Evolutionary conservation across 345 rosid species (phyloP), one percentile per base, ranked within the genome.

Genomic region (Pseudoturritis turrita): DNA sequence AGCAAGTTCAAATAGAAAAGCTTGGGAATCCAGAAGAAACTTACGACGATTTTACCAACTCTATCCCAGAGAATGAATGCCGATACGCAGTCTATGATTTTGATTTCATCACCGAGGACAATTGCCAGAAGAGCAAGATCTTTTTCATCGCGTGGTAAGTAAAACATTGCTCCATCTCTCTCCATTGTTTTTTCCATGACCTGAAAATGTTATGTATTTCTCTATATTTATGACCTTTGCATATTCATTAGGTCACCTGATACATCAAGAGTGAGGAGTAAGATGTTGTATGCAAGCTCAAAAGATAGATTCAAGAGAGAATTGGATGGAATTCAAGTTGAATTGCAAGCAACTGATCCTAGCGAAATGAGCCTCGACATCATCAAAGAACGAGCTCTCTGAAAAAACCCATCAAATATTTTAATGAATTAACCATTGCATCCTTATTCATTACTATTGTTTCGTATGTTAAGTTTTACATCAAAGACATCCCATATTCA

Each of bases 271-370:
- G 89, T 86, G 40, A 43, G 93, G 78, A 86, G 89, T 62, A 89
- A 89, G 78, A 89, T 89, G 96, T 66, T 89, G 70, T 89, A 89
- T 52, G 96, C 92, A 3, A 89, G 96, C 77, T 85, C 95, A 37
- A 88, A 87, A 73, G 95, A 88, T 53, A 83, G 91, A 52, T 87
- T 88, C 83, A 88, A 82, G 79, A 85, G 91, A 73, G 89, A 86
- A 59, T 11, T 88, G 77, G 89, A 87, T 23, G 95, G 91, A 13
- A 80, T 88, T 74, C 91, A 87, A 78, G 85, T 88, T 19, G 89
- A 86, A 46, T 62, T 88, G 63, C 90, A 89, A 54, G 92, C 92
- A 8, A 89, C 96, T 1, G 92, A 89, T 75, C 85, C 92, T 0
- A 86, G 92, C 54, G 90, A 89, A 80, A 89, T 90, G 88, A 85